These are phyloP conservation scores for Oryza brachyantha DNA, from an alignment of 176 grass and related monocot genomes.

Conservation along the genomic window DNA sequence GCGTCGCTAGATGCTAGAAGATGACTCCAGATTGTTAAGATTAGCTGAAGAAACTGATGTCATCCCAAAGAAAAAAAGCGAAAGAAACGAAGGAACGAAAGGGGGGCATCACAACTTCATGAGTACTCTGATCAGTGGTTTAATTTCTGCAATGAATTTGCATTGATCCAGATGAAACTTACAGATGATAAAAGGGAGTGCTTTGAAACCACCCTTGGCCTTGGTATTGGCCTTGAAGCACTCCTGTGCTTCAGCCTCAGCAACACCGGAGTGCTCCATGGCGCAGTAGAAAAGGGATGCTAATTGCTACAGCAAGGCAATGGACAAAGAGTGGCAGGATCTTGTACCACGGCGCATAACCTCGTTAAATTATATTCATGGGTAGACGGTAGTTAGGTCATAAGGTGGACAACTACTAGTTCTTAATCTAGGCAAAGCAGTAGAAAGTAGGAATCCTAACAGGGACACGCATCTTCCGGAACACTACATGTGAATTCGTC, in stretches of 20 bases:
- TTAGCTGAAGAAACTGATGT: not conserved
- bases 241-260: not conserved
- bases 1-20: not conserved
- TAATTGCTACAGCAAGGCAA: not conserved
- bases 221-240: not conserved
- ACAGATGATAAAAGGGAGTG: constrained; percentile 50
- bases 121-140: not conserved
- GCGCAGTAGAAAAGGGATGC: not conserved
- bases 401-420: constrained; percentile 35
- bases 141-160: not conserved
- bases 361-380: constrained; percentile 22
- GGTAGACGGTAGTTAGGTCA: constrained; percentile 42
- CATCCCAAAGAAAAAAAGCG: no score
- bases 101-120: not conserved
- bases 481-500: not conserved
- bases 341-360: not conserved
- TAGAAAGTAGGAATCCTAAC: not conserved
- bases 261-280: constrained; percentile 21
- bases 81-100: no score
- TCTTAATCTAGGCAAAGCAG: constrained; percentile 28
- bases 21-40: not conserved
- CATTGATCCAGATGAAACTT: not conserved
- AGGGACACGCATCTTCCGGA: not conserved
- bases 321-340: not conserved
- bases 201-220: constrained; percentile 35